Evolutionary conservation across 1,284 basidiomycete species (phyloP).

Genomic region (Cronartium quercuum): DNA sequence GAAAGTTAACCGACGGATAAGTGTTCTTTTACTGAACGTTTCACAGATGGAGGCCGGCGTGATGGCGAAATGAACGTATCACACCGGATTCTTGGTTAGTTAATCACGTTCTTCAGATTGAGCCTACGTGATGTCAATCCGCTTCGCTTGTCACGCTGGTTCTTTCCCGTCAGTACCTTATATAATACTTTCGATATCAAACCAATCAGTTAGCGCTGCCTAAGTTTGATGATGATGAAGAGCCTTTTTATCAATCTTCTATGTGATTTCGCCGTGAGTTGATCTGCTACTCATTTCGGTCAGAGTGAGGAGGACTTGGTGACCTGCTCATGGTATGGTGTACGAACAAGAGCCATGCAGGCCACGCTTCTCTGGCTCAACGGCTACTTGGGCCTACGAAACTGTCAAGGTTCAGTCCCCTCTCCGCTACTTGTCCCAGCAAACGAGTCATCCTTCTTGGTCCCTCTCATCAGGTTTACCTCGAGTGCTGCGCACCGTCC

Average conservation of each 20-base stretch:
- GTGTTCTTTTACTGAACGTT: too few species aligned
- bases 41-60: too few species aligned
- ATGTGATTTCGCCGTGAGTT: slow-evolving; percentile 83
- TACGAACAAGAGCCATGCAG: slow-evolving; percentile 68
- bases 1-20: too few species aligned
- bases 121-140: slow-evolving; percentile 6
- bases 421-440: slow-evolving; percentile 52
- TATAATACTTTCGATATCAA: too few species aligned
- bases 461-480: slow-evolving; percentile 86
- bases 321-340: slow-evolving; percentile 19
- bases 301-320: not conserved
- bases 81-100: too few species aligned
- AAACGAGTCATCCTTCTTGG: slow-evolving; percentile 89
- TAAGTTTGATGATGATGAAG: slow-evolving; percentile 20
- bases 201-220: too few species aligned
- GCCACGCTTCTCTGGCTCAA: slow-evolving; percentile 84
- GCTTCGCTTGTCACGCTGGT: slow-evolving; percentile 73
- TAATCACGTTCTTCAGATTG: too few species aligned
- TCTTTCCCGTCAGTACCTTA: slow-evolving; percentile 61
- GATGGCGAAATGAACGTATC: too few species aligned
- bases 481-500: slow-evolving; percentile 79
- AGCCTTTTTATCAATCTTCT: slow-evolving; percentile 12
- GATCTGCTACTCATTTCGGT: not conserved
- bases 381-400: slow-evolving; percentile 93
- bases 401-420: slow-evolving; percentile 61